These are phyloP conservation scores for Persicaria tinctoria DNA, from an alignment of 148 eudicot species.

Conservation along the genomic window DNA sequence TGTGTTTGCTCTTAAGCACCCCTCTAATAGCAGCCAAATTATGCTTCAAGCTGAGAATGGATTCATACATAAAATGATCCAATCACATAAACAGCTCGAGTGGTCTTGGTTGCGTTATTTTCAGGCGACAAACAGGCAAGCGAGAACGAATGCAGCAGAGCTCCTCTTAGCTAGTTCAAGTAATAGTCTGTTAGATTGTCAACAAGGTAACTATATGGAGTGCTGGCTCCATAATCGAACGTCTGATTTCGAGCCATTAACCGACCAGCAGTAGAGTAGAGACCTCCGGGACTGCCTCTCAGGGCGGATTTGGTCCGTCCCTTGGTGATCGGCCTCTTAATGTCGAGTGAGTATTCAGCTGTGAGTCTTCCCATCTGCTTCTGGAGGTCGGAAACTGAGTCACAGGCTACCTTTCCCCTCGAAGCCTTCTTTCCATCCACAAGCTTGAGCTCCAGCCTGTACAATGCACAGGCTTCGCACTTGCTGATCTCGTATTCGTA, in stretches of 20 bases:
- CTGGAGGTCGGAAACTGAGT: slow-evolving; percentile 12
- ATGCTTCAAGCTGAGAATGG: neutral
- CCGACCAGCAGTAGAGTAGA: slow-evolving; percentile 6
- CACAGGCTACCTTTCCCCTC: slow-evolving; percentile 34
- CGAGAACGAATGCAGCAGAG: neutral
- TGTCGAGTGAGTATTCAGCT: slow-evolving; percentile 9
- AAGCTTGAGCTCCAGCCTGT: slow-evolving; percentile 79
- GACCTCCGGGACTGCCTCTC: neutral
- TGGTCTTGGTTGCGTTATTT: neutral
- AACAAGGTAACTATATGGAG: slow-evolving; percentile 6
- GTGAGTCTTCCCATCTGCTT: slow-evolving; percentile 14
- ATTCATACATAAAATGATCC: neutral
- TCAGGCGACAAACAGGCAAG: neutral
- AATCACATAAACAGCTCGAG: neutral
- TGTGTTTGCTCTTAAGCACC: neutral
- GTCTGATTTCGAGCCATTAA: slow-evolving; percentile 9
- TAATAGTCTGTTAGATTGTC: slow-evolving; percentile 10
- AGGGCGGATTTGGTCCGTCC: slow-evolving; percentile 2
- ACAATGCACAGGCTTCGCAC: slow-evolving; percentile 75
- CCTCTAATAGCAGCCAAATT: neutral
- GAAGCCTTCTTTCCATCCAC: slow-evolving; percentile 75
- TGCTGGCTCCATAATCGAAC: slow-evolving; percentile 3
- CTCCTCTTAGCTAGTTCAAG: slow-evolving; percentile 9
- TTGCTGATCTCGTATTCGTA: slow-evolving; percentile 80
- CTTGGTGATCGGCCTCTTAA: slow-evolving; percentile 3